Percentiles rank a stretch among this genome's conserved stretches.
Conservation (phyloP, 495 filamentous ascomycete genomes). For the Penicillium cosmopolitanum region DNA sequence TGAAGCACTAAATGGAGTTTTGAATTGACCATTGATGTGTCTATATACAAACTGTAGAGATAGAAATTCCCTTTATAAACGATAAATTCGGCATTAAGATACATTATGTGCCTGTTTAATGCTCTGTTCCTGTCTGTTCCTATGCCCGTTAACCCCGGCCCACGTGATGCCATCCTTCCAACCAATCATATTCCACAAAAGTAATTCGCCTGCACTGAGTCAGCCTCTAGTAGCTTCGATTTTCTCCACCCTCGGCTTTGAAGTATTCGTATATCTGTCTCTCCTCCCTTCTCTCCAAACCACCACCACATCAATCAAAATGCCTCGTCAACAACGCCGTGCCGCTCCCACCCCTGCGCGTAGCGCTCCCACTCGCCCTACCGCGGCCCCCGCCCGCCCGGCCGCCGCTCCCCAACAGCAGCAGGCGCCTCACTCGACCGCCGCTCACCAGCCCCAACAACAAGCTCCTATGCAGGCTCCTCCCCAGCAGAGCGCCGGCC, state of each 20-base stretch:
- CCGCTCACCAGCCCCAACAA: constrained; percentile 58
- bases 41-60: too few species aligned
- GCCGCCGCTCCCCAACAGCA: constrained; percentile 56
- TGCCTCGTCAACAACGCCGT: constrained; percentile 80
- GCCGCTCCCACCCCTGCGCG: constrained; percentile 56
- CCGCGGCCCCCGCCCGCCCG: constrained; percentile 62
- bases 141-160: not conserved
- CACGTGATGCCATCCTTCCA: not conserved
- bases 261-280: constrained; percentile 14
- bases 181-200: constrained; percentile 28
- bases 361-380: constrained; percentile 69
- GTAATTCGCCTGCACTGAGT: constrained; percentile 12
- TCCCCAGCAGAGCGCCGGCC: constrained; percentile 60
- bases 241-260: constrained; percentile 18
- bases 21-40: not conserved
- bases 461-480: constrained; percentile 50
- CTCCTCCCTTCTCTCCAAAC: constrained; percentile 9
- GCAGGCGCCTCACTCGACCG: constrained; percentile 63
- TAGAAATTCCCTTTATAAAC: too few species aligned
- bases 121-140: too few species aligned
- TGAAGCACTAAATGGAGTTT: constrained; percentile 7
- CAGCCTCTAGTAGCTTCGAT: constrained; percentile 21
- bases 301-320: constrained; percentile 45
- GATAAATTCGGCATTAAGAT: too few species aligned
- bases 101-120: too few species aligned